A percentile compares a stretch with the other conserved stretches of the same genome.
These are phyloP conservation scores for Cavenderia fasciculata DNA, from an alignment of 78 protist genomes.

Conservation along the genomic window DNA sequence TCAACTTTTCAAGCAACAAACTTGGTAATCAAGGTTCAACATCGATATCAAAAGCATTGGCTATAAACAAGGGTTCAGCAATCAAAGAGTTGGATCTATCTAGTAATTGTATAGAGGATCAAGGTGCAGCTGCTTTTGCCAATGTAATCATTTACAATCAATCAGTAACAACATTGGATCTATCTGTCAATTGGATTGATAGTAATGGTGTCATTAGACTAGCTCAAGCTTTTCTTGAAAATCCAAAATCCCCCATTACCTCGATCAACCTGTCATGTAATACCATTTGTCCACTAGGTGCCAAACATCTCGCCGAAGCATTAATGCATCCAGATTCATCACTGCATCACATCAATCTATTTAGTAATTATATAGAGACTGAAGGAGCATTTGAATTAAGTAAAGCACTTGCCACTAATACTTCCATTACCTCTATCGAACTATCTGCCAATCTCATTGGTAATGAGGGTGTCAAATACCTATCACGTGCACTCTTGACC, in stretches of 20 bases:
- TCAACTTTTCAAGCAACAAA: constrained; percentile 35
- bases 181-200: constrained; percentile 63
- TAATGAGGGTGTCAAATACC: constrained; percentile 11
- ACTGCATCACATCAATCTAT: constrained; percentile 14
- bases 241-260: constrained; percentile 1
- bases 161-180: constrained; percentile 15
- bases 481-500: not conserved
- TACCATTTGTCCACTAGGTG: constrained; percentile 49
- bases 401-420: not conserved
- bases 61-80: not conserved
- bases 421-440: constrained; percentile 22
- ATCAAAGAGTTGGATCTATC: not conserved
- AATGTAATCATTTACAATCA: not conserved
- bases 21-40: constrained; percentile 35
- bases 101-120: constrained; percentile 41
- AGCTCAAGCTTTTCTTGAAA: constrained; percentile 15
- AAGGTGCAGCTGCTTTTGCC: constrained; percentile 49
- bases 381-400: constrained; percentile 24
- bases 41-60: constrained; percentile 15
- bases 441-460: constrained; percentile 35
- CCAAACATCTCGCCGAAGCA: constrained; percentile 10
- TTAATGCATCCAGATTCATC: not conserved
- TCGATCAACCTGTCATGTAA: constrained; percentile 32
- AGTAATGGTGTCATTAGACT: constrained; percentile 16
- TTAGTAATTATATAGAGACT: constrained; percentile 49